These are phyloP conservation scores for Didymella arachidicola DNA, from an alignment of 2,329 filamentous ascomycete species.

Conservation along the genomic window DNA sequence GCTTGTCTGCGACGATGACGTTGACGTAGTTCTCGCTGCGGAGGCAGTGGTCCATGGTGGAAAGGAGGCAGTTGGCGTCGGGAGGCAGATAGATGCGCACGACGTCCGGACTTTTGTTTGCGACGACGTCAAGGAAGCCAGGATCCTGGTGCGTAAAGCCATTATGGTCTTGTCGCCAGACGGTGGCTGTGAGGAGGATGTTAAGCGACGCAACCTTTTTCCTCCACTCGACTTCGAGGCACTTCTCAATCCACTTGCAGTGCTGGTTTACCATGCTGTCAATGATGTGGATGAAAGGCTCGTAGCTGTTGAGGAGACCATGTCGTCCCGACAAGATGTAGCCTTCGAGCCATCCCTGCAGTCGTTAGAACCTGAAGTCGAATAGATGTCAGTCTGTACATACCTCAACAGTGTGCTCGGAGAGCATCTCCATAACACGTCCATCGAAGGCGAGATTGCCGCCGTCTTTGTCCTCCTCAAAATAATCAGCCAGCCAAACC, in stretches of 20 bases:
- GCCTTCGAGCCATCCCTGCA: slow-evolving; percentile 72
- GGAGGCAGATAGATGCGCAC: slow-evolving; percentile 83
- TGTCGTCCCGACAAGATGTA: slow-evolving; percentile 79
- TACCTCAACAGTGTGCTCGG: slow-evolving; percentile 78
- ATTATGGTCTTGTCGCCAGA: slow-evolving; percentile 85
- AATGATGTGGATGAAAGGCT: slow-evolving; percentile 83
- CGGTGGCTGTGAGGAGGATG: slow-evolving; percentile 78
- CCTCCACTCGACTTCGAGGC: slow-evolving; percentile 79
- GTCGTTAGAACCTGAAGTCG: slow-evolving; percentile 17
- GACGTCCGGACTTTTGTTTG: slow-evolving; percentile 81
- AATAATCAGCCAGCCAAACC: slow-evolving; percentile 80
- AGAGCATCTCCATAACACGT: slow-evolving; percentile 85
- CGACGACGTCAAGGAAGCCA: slow-evolving; percentile 79
- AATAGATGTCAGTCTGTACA: neutral
- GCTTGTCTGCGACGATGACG: slow-evolving; percentile 80
- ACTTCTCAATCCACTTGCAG: slow-evolving; percentile 87
- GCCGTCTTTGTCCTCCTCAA: slow-evolving; percentile 77
- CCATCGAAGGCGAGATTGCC: slow-evolving; percentile 74
- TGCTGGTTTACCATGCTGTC: slow-evolving; percentile 88
- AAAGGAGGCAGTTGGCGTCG: slow-evolving; percentile 79
- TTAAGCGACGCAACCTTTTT: slow-evolving; percentile 77
- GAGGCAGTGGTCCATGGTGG: slow-evolving; percentile 78
- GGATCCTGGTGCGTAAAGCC: slow-evolving; percentile 85
- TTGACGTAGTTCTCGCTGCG: slow-evolving; percentile 80
- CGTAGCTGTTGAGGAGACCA: slow-evolving; percentile 80